Conservation (phyloP, 2,329 filamentous ascomycete species). For the Pestalotiopsis sp. region DNA sequence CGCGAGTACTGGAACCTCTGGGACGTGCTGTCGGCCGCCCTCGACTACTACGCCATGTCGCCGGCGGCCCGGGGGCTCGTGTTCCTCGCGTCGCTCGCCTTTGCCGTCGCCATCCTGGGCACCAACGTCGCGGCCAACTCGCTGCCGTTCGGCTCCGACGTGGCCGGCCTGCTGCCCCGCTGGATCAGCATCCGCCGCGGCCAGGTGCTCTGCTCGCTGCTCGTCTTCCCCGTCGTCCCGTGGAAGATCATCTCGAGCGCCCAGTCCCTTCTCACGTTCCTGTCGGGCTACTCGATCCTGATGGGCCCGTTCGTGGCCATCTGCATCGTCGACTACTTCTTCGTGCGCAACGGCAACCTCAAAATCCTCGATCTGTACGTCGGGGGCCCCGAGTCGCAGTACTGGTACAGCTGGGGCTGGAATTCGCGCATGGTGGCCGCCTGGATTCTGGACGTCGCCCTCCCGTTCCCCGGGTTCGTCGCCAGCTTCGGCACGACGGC, state of each 20-base stretch:
- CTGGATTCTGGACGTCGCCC: neutral
- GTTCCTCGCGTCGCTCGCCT: constrained; percentile 27
- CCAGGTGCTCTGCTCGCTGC: constrained; percentile 40
- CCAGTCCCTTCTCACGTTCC: constrained; percentile 41
- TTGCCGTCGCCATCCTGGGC: constrained; percentile 39
- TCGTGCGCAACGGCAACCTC: constrained; percentile 4
- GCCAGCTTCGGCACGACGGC: neutral
- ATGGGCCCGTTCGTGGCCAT: neutral
- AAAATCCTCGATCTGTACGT: neutral
- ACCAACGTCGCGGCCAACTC: constrained; percentile 45
- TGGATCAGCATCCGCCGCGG: constrained; percentile 47
- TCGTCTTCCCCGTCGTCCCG: constrained; percentile 38
- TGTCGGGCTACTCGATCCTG: constrained; percentile 23
- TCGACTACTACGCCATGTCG: constrained; percentile 7
- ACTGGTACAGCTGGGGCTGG: neutral
- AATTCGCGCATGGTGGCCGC: neutral
- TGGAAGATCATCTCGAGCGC: constrained; percentile 45
- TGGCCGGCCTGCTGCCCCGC: constrained; percentile 41
- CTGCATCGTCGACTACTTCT: neutral
- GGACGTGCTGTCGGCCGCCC: neutral
- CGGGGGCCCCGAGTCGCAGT: neutral
- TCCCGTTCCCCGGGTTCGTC: neutral
- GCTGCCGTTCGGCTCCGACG: constrained; percentile 42
- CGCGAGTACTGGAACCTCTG: constrained; percentile 1
- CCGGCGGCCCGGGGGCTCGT: constrained; percentile 38